phyloP scores from a whole-genome alignment of 2,329 filamentous ascomycete species.

The Xylaria digitata region DNA sequence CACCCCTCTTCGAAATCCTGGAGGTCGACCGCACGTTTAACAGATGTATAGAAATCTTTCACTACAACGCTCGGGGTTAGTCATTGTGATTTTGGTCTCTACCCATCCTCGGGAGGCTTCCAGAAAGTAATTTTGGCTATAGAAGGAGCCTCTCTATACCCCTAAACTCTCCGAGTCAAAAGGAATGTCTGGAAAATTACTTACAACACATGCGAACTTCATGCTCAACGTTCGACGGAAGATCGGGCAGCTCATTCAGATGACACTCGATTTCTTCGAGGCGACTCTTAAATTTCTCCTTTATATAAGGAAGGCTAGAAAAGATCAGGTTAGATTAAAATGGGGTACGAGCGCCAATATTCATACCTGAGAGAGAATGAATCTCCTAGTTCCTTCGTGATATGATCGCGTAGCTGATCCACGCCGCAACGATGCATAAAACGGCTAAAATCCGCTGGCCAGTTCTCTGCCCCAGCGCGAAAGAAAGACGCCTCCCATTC shows the following conservation, averaged over 20 bases:
- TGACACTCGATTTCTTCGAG: constrained; percentile 63
- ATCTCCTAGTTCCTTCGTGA: constrained; percentile 63
- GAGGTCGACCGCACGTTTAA: constrained; percentile 63
- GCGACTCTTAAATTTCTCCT: constrained; percentile 60
- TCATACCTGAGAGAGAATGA: constrained; percentile 57
- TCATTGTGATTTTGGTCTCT: background rate
- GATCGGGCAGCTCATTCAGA: constrained; percentile 69
- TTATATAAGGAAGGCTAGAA: constrained; percentile 61
- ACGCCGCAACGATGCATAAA: constrained; percentile 63
- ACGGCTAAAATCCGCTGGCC: constrained; percentile 58
- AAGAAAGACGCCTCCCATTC: constrained; percentile 58
- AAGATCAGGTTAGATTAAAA: background rate
- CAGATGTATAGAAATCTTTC: constrained; percentile 35
- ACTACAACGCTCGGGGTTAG: constrained; percentile 50
- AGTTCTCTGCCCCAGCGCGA: constrained; percentile 45
- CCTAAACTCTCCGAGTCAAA: too few relatives aligned
- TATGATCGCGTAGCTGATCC: constrained; percentile 60
- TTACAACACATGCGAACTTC: constrained; percentile 64
- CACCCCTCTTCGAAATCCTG: constrained; percentile 51
- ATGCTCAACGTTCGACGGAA: constrained; percentile 71
- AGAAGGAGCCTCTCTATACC: too few relatives aligned
- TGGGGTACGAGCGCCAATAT: background rate
- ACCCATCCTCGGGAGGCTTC: too few relatives aligned
- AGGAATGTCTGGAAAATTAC: background rate
- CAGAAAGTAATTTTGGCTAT: too few relatives aligned